Percentiles rank a stretch among this genome's conserved stretches.
These are phyloP conservation scores for Citrullus mucosospermus DNA, from an alignment of 306 rosid genomes.

Conservation along the genomic window DNA sequence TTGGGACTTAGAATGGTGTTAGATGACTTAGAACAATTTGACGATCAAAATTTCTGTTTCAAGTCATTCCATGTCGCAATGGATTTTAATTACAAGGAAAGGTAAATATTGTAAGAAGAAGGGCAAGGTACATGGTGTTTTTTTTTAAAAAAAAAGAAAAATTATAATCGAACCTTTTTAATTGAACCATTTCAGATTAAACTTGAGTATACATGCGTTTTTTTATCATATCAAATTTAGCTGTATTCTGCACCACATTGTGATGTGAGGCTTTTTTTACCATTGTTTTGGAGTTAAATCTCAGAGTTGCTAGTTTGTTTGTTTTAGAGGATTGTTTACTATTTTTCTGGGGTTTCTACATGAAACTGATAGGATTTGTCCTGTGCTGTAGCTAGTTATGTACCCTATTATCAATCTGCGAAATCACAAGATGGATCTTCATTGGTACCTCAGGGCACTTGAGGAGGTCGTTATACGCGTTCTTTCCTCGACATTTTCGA, in stretches of 20 bases:
- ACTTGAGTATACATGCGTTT: neutral
- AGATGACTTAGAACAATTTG: too few relatives aligned
- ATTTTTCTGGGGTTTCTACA: neutral
- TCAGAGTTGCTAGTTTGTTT: neutral
- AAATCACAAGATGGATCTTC: slow-evolving; percentile 76
- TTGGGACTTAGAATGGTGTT: too few relatives aligned
- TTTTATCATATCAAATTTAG: neutral
- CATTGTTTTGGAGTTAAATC: neutral
- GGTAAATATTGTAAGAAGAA: too few relatives aligned
- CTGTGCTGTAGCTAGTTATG: slow-evolving; percentile 51
- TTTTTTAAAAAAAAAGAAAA: too few relatives aligned
- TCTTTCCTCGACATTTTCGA: slow-evolving; percentile 57
- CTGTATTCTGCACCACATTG: neutral
- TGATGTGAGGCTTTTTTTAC: neutral
- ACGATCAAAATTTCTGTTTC: too few relatives aligned
- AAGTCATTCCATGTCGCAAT: too few relatives aligned
- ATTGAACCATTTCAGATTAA: neutral
- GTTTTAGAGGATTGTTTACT: neutral
- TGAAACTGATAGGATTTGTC: slow-evolving; percentile 3
- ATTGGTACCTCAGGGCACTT: slow-evolving; percentile 79
- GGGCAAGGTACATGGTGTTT: too few relatives aligned
- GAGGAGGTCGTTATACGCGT: slow-evolving; percentile 74
- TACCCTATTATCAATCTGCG: slow-evolving; percentile 84
- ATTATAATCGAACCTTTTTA: neutral
- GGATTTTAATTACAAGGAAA: too few relatives aligned